These are phyloP conservation scores for Fusarium paranaense DNA, from an alignment of 2,329 filamentous ascomycete species.

Conservation along the genomic window DNA sequence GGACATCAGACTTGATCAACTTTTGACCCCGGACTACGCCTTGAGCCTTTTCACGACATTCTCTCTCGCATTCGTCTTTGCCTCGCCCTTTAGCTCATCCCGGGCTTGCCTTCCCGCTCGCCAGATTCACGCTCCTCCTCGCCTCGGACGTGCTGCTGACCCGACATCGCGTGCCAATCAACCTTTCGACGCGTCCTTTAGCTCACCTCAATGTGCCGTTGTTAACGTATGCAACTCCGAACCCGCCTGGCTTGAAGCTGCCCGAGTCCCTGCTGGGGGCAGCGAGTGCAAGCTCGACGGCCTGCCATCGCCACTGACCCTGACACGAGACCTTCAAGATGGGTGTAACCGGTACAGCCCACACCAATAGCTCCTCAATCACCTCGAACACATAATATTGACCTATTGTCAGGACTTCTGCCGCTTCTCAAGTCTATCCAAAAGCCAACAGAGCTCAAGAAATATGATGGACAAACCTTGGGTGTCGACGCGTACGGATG, in stretches of 20 bases:
- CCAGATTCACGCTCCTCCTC: conserved; percentile 6
- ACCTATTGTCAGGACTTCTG: conserved; percentile 74
- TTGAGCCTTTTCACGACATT: conserved; percentile 6
- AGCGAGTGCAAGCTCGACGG: conserved; percentile 25
- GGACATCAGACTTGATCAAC: conserved; percentile 18
- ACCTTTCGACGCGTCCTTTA: conserved; percentile 36
- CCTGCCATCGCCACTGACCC: conserved; percentile 17
- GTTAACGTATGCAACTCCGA: conserved; percentile 28
- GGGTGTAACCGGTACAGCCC: conserved; percentile 52
- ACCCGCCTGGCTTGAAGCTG: conserved; percentile 29
- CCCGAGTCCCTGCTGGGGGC: conserved; percentile 31
- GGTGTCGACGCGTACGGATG: conserved; percentile 98
- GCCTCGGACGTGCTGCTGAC: conserved; percentile 5
- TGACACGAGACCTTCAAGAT: conserved; percentile 42
- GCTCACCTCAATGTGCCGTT: conserved; percentile 24
- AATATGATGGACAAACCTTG: conserved; percentile 86
- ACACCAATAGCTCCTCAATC: background rate
- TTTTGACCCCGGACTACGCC: conserved; percentile 17
- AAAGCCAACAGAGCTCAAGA: conserved; percentile 85
- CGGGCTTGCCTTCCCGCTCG: background rate
- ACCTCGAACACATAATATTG: conserved; percentile 17
- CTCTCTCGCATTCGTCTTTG: conserved; percentile 9
- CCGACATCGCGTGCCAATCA: conserved; percentile 37
- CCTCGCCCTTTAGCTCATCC: conserved; percentile 2
- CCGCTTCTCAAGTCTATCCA: conserved; percentile 97